These are phyloP conservation scores for Garcia nutans DNA, from an alignment of 345 rosid genomes.

Conservation along the genomic window DNA sequence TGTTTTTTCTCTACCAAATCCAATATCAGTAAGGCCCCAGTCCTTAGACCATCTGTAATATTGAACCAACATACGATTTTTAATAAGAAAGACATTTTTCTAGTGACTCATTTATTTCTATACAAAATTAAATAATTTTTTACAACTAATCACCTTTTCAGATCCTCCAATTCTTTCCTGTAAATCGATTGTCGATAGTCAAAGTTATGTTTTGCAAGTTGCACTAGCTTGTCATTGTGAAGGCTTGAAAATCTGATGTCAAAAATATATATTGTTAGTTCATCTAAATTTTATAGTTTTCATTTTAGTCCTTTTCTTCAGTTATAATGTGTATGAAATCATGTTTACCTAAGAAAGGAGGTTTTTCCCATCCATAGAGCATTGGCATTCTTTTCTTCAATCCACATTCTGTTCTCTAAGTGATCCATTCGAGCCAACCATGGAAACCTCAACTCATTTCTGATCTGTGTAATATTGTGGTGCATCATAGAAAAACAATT, in stretches of 20 bases:
- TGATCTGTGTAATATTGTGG: conserved; percentile 30
- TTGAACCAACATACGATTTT: neutral
- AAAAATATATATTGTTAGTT: neutral
- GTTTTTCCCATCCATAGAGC: conserved; percentile 47
- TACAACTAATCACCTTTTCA: conserved; percentile 41
- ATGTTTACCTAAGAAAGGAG: conserved; percentile 46
- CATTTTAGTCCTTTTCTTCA: neutral
- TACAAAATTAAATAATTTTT: too few relatives aligned
- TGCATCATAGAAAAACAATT: neutral
- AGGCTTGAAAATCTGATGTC: conserved; percentile 39
- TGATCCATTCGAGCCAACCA: conserved; percentile 61
- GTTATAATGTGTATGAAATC: neutral
- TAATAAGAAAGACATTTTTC: too few relatives aligned
- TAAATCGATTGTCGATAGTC: conserved; percentile 46
- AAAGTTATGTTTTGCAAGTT: conserved; percentile 44
- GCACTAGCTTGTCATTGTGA: conserved; percentile 28
- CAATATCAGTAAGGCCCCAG: conserved; percentile 51
- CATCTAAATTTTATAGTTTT: neutral
- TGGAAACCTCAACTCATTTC: conserved; percentile 45
- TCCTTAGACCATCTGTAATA: conserved; percentile 50
- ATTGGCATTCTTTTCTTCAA: conserved; percentile 46
- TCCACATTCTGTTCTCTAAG: conserved; percentile 59
- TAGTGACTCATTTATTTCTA: too few relatives aligned
- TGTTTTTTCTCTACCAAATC: conserved; percentile 67
- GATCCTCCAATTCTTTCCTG: conserved; percentile 42